phyloP scores from a whole-genome alignment of 768 basidiomycete genomes.

The Boletus reticulatus region DNA sequence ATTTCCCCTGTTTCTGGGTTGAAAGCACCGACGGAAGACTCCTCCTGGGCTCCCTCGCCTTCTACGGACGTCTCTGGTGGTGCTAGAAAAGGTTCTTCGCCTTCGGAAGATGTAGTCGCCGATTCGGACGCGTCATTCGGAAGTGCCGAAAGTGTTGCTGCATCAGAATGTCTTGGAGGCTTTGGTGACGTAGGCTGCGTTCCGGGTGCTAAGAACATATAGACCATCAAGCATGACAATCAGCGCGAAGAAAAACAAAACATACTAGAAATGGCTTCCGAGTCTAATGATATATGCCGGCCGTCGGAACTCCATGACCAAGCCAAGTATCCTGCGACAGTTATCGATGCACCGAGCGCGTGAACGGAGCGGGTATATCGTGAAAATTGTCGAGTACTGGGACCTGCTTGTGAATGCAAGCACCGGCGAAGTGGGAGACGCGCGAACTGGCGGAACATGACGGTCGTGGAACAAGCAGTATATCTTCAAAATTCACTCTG shows the following conservation, averaged over 20 bases:
- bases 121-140: conserved; percentile 19
- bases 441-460: conserved; percentile 56
- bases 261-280: conserved; percentile 31
- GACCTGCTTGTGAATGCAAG: conserved; percentile 43
- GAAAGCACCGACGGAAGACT: conserved; percentile 58
- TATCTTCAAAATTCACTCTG: conserved; percentile 23
- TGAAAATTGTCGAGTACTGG: conserved; percentile 19
- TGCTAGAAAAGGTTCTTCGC: conserved; percentile 6
- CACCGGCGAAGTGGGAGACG: conserved; percentile 53
- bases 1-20: conserved; percentile 98
- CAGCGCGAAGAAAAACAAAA: background rate
- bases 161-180: conserved; percentile 17
- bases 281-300: conserved; percentile 49
- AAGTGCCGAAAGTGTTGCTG: conserved; percentile 12
- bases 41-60: conserved; percentile 26
- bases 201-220: conserved; percentile 17
- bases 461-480: conserved; percentile 8
- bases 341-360: conserved; percentile 44
- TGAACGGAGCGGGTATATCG: conserved; percentile 30
- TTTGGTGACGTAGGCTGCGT: conserved; percentile 5
- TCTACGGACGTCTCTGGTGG: conserved; percentile 11
- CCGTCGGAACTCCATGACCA: conserved; percentile 45
- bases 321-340: conserved; percentile 45
- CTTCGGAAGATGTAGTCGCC: background rate
- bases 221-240: background rate